Percentiles rank a stretch among this genome's conserved stretches.
Conservation (phyloP, 805 yeast species). For the Cyberlindnera subsufficiens region DNA sequence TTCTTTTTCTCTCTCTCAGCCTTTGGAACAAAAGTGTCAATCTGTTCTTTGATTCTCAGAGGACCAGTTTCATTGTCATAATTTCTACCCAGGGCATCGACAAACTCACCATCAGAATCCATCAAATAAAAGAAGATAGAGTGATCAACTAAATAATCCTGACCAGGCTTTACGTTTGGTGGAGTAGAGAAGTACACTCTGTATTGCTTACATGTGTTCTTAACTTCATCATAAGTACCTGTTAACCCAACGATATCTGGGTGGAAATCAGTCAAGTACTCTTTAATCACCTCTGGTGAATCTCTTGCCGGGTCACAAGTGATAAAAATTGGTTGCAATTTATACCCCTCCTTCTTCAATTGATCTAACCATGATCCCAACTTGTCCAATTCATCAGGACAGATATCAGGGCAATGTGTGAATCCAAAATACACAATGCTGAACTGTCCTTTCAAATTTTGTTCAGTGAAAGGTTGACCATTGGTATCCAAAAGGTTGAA, state of each 20-base stretch:
- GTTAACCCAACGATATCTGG: conserved; percentile 86
- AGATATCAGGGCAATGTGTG: conserved; percentile 96
- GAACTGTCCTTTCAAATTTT: conserved; percentile 72
- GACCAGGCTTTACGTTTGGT: conserved; percentile 87
- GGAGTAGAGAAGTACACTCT: conserved; percentile 98
- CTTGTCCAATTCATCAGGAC: conserved; percentile 96
- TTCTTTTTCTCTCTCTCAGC: conserved; percentile 62
- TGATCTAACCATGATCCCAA: conserved; percentile 62
- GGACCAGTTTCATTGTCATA: conserved; percentile 75
- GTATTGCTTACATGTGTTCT: conserved; percentile 78
- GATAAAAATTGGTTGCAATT: conserved; percentile 81
- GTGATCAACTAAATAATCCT: conserved; percentile 94
- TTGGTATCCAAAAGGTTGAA: conserved; percentile 68
- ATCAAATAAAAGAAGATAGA: conserved; percentile 94
- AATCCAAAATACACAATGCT: conserved; percentile 92
- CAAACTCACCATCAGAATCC: conserved; percentile 97
- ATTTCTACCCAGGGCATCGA: conserved; percentile 92
- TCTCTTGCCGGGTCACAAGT: conserved; percentile 98
- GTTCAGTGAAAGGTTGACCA: conserved; percentile 69
- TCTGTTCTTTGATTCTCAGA: conserved; percentile 67
- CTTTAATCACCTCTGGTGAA: conserved; percentile 75
- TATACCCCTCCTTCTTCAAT: conserved; percentile 51
- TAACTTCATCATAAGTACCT: conserved; percentile 82
- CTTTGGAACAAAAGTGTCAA: conserved; percentile 69
- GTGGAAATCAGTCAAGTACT: conserved; percentile 85